Evolutionary conservation across 768 basidiomycete genomes (phyloP), one percentile per base, ranked within the genome.

Genomic region (Obba rivulosa): DNA sequence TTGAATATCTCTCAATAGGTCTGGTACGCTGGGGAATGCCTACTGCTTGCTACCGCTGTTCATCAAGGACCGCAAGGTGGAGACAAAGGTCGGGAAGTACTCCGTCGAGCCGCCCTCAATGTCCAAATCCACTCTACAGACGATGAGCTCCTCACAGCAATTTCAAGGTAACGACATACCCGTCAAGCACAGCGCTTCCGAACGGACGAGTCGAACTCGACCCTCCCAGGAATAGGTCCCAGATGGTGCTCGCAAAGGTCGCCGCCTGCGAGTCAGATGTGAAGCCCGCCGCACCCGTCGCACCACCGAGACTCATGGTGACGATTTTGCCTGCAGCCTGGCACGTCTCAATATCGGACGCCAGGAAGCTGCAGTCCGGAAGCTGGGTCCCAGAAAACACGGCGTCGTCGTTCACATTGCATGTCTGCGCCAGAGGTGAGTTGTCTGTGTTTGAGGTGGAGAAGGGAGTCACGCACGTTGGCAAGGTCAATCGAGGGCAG

Each of bases 181-280:
- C 87, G 55, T 88, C 86, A 21, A 89, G 70, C 43, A 87, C 73
- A 2, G 85, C 87, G 50, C 55, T 64, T 21, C 87, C 87, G 56
- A 89, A 89, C 0, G 86, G 87, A 50, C 86, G 74, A 14, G 78
- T 84, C 22, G 61, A 61, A 49, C 76, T 79, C 1, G 68, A 70
- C 16, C 84, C 83, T 8, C 85, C 86, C 23, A 88, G 67, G 63
- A 87, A 87, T 42, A 84, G 50, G 58, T 85, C 70, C 87, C 87
- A 88, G 44, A 89, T 78, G 0, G 78, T 80, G 45, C 81, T 69
- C 0, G 80, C 85, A 60, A 85, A 87, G 3, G 69, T 62, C 11
- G 64, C 57, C 2, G 79, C 86, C 55, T 85, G 76, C 2, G 69
- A 63, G 48, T 80, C 81, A 40, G 75, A 78, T 36, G 70, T 58